These are phyloP conservation scores for Taphrina pruni DNA, from an alignment of 1,139 yeast genomes.

Conservation along the genomic window DNA sequence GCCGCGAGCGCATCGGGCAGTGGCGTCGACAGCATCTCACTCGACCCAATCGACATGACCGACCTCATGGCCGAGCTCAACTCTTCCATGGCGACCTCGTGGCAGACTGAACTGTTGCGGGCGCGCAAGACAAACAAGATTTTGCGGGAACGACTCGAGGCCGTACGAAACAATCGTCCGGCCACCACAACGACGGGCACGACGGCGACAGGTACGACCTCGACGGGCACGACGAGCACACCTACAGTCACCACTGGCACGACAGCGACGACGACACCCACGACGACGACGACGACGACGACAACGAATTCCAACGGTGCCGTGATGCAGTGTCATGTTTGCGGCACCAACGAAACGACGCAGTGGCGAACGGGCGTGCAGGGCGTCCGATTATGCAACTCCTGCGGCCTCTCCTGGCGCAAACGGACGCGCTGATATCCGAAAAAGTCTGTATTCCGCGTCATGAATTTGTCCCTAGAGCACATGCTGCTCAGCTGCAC, in stretches of 20 bases:
- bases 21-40: conserved; percentile 7
- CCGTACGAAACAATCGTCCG: neutral
- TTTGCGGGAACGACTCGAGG: conserved; percentile 34
- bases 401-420: conserved; percentile 67
- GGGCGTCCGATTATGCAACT: conserved; percentile 84
- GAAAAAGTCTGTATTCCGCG: no score
- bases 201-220: neutral
- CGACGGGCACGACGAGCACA: neutral
- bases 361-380: conserved; percentile 93
- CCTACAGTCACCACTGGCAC: neutral
- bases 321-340: conserved; percentile 48
- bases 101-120: conserved; percentile 44
- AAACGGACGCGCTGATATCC: conserved; percentile 1
- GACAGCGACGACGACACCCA: neutral
- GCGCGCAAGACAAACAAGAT: conserved; percentile 39
- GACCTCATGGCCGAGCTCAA: conserved; percentile 41
- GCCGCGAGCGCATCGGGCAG: neutral
- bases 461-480: no score
- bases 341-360: conserved; percentile 83
- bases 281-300: neutral
- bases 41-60: neutral
- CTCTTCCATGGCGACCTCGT: conserved; percentile 39
- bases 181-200: neutral
- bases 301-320: neutral
- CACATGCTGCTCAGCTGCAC: no score